phyloP scores from a whole-genome alignment of 441 rosid species.

The Gossypium lobatum region DNA sequence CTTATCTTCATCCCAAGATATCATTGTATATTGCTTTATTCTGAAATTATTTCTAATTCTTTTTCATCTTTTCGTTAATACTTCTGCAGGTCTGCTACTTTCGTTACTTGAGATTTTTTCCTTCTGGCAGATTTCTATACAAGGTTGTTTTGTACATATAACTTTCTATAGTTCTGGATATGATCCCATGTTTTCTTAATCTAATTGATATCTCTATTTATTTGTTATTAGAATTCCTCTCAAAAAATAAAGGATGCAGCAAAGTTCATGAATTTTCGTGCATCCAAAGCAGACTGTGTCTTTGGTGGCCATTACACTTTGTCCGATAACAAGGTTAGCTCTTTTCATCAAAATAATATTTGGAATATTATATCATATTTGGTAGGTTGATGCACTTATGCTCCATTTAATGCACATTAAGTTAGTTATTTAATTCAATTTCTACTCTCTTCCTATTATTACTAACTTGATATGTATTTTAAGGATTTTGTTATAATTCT shows the following conservation, averaged over 20 bases:
- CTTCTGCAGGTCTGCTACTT: constrained; percentile 74
- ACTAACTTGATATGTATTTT: not conserved
- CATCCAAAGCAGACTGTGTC: constrained; percentile 58
- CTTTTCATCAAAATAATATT: constrained; percentile 1
- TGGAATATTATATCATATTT: not conserved
- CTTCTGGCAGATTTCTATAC: constrained; percentile 89
- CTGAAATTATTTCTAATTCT: not conserved
- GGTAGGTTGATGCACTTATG: not conserved
- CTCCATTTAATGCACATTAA: not conserved
- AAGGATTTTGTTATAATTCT: not conserved
- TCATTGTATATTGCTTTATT: constrained; percentile 2
- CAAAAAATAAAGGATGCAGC: constrained; percentile 78
- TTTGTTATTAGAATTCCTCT: constrained; percentile 58
- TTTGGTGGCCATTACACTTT: constrained; percentile 67
- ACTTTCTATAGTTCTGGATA: not conserved
- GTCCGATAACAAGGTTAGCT: constrained; percentile 67
- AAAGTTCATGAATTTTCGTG: constrained; percentile 69
- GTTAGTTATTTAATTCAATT: not conserved
- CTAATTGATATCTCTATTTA: constrained; percentile 9
- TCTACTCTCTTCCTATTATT: not conserved
- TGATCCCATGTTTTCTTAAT: not conserved
- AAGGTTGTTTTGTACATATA: constrained; percentile 41
- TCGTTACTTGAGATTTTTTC: constrained; percentile 79
- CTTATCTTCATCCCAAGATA: not conserved
- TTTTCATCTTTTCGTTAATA: constrained; percentile 1